Base-by-base conservation (phyloP, 2,329 filamentous ascomycete genomes). In the Dactylellina parvicollis region DNA sequence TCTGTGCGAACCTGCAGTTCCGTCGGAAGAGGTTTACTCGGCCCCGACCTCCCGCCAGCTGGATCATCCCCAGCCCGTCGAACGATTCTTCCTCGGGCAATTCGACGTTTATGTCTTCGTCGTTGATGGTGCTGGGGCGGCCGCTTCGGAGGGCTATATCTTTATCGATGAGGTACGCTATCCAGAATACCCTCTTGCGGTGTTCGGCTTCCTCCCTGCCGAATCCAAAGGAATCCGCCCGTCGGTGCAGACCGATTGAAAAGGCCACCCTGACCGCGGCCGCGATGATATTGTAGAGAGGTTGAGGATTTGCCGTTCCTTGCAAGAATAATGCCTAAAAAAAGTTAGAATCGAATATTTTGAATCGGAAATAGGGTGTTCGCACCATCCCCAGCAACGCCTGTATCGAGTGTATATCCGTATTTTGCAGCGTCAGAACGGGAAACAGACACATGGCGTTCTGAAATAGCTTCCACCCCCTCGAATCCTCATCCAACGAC, bases 191-290 rank as follows among this genome's bases (percentile, higher is more conserved):
- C 74, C 89, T 83, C 79, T 90, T 90, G 18, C 89, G 88, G 80
- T 99, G 95, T 81, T 99, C 95, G 40, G 95, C 92, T 80, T 99
- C 95, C 47, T 96, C 90, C 0, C 91, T 90, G 77, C 96, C 97
- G 44, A 99, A 84, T 76, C 96, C 95, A 82, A 98, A 98, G 1
- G 91, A 92, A 4, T 91, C 92, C 3, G 93, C 94, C 59, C 91
- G 89, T 81, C 97, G 97, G 82, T 99, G 95, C 34, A 99, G 85
- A 18, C 95, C 95, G 78, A 99, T 97, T 78, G 90, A 96, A 80
- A 98, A 94, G 1, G 94, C 90, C 18, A 96, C 84, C 57, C 95
- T 86, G 76, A 98, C 94, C 2, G 95, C 95, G 10, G 93, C 91
- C 3, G 94, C 91, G 28, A 98, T 89, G 54, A 98, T 86, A 78